Evolutionary conservation across 371 early-diverging fungal species (phyloP), one percentile per base, ranked within the genome.

Genomic region (Syncephalastrum contaminatum): DNA sequence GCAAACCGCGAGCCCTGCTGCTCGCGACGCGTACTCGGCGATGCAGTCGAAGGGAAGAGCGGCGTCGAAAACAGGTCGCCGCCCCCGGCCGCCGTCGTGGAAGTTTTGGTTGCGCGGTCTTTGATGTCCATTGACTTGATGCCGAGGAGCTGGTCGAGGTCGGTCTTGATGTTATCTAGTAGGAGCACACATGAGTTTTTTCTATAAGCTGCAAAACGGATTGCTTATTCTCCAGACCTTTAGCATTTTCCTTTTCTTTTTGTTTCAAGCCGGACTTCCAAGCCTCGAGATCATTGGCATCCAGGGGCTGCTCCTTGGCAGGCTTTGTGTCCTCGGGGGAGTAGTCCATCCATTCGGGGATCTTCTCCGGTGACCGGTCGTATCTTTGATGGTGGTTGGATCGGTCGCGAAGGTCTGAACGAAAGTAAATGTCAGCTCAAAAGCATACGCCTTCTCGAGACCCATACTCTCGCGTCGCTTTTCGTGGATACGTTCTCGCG

Each of bases 331-430:
- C 50, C 41, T 80, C 80, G 12, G 86, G 84, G 24, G 70, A 80
- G 58, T 86, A 84, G 66, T 81, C 83, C 83, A 86, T 78, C 86
- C 86, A 86, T 60, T 86, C 84, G 19, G 86, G 86, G 3, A 82
- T 58, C 61, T 75, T 65, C 52, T 78, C 79, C 1, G 58, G 48
- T 24, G 48, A 6, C 5, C 55, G 46, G 15, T 54, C 21, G 15
- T 20, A 42, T 56, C 56, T 39, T 40, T 43, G 25, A 36, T 54
- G 13, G 10, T 25, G 45, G 46, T 44, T 16, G 15, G 7, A 15
- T 27, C 50, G 19, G 50, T 22, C 25, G 16, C 50, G 19, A 22
- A 12, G 53, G 42, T 19, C 18, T 43, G 53, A 14, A 22, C 30
- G 53, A 42, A 16, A 13, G 42, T 1, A 43, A 45, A 30, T 8